phyloP scores from a whole-genome alignment of 2,329 filamentous ascomycete genomes.

The Massarina eburnea region DNA sequence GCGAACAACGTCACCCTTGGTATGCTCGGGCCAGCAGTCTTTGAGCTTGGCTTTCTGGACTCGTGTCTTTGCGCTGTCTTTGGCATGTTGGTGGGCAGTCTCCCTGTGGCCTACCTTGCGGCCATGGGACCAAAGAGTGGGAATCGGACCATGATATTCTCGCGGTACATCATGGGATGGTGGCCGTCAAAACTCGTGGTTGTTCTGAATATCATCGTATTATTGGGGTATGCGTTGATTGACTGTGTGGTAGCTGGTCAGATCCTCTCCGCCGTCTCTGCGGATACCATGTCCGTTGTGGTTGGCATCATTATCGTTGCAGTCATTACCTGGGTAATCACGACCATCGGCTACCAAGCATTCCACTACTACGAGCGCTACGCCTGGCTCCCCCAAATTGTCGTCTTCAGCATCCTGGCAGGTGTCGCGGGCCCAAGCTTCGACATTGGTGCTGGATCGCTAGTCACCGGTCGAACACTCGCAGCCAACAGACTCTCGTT shows the following conservation, averaged over 20 bases:
- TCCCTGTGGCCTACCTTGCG: conserved; percentile 61
- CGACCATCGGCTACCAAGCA: conserved; percentile 67
- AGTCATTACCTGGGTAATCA: conserved; percentile 63
- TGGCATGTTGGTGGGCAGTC: conserved; percentile 57
- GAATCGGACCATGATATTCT: conserved; percentile 64
- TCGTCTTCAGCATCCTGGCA: conserved; percentile 63
- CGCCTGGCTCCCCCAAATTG: conserved; percentile 65
- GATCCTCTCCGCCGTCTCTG: conserved; percentile 66
- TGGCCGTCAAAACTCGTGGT: conserved; percentile 66
- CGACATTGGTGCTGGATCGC: conserved; percentile 55
- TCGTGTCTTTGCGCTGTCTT: conserved; percentile 59
- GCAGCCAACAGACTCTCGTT: conserved; percentile 65
- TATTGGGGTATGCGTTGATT: conserved; percentile 64
- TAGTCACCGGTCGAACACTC: conserved; percentile 55
- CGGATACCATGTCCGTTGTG: conserved; percentile 61
- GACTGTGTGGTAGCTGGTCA: conserved; percentile 68
- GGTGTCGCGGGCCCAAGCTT: conserved; percentile 64
- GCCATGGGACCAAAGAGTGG: conserved; percentile 64
- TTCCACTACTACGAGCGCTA: conserved; percentile 72
- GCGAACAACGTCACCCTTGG: conserved; percentile 67
- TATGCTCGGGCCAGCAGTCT: conserved; percentile 63
- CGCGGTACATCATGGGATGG: conserved; percentile 62
- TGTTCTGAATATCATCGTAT: conserved; percentile 62
- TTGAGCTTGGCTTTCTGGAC: conserved; percentile 60
- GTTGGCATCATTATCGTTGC: conserved; percentile 69